A percentile compares a stretch with the other conserved stretches of the same genome.
phyloP scores from a whole-genome alignment of 768 basidiomycete species.

The Rhodotorula sphaerocarpa region DNA sequence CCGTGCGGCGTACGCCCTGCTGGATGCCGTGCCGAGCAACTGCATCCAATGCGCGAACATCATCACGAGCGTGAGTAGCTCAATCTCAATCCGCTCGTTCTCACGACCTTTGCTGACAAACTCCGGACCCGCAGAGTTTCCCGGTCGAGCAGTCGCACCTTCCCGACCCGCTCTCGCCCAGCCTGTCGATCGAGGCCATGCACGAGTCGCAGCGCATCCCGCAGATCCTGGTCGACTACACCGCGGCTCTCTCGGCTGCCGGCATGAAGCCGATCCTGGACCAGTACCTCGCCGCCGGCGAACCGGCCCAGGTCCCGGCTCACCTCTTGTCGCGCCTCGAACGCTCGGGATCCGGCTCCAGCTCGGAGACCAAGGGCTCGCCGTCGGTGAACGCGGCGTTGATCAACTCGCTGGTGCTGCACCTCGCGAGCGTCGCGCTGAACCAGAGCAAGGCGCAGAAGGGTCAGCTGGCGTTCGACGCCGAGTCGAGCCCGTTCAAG shows the following conservation, averaged over 20 bases:
- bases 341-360: constrained; percentile 39
- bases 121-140: constrained; percentile 48
- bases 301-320: constrained; percentile 46
- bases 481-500: constrained; percentile 74
- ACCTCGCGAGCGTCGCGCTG: constrained; percentile 85
- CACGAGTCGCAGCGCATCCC: constrained; percentile 90
- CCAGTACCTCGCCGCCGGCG: constrained; percentile 60
- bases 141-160: constrained; percentile 54
- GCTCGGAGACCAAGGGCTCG: constrained; percentile 22
- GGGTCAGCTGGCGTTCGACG: constrained; percentile 69
- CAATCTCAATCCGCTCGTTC: neutral
- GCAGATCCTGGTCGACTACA: constrained; percentile 81
- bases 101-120: neutral
- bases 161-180: constrained; percentile 59
- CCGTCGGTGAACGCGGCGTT: constrained; percentile 68
- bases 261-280: constrained; percentile 75
- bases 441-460: constrained; percentile 78
- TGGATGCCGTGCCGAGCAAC: constrained; percentile 81
- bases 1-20: constrained; percentile 70
- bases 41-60: constrained; percentile 96
- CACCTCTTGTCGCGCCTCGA: constrained; percentile 69
- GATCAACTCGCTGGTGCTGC: constrained; percentile 90
- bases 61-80: constrained; percentile 45
- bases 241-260: constrained; percentile 63
- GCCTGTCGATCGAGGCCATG: constrained; percentile 49